Base-by-base conservation (phyloP, 768 basidiomycete genomes). In the Termitomyces sp. region DNA sequence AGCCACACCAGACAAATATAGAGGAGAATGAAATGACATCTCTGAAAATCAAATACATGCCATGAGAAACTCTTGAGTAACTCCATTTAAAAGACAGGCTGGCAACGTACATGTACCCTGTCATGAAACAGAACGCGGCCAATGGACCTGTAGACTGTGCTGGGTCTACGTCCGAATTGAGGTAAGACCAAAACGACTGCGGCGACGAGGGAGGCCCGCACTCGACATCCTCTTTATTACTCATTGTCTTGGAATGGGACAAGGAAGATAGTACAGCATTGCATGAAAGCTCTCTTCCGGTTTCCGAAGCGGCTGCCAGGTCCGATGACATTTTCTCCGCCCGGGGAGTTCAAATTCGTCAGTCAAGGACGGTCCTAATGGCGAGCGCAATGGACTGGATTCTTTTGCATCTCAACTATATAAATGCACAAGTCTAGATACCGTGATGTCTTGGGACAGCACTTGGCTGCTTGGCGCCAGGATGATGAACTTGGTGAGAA, bases 1-100 rank as follows among this genome's bases (percentile, higher is more conserved):
- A 92, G 14, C 85, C 89, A 67, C 85, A 88, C 88, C 90, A 93
- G 10, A 92, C 82, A 67, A 83, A 92, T 48, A 90, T 74, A 1
- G 90, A 86, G 45, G 87, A 82, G 73, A 93, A 92, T 4, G 82
- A 83, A 28, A 91, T 74, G 1, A 81, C 80, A 62, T 88, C 86
- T 14, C 88, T 90, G 58, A 37, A 17, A 55, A 19, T 26, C 2
- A n/a, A 2, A 14, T 7, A 24, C 8, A 26, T 2, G 26, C 17
- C 26, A 50, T 50, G 37, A 50, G 24, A 5, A 19, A 50, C 37
- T 12, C n/a, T n/a, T n/a, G n/a, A 12, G 11, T 2, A 15, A 38
- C 4, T 2, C 5, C 24, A 35, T 19, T 37, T 5, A 14, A 26
- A 14, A 38, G 37, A 19, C 12, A 3, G 49, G 38, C 26, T 40